These are phyloP conservation scores for Fusarium staphyleae DNA, from an alignment of 2,329 filamentous ascomycete species.

Conservation along the genomic window DNA sequence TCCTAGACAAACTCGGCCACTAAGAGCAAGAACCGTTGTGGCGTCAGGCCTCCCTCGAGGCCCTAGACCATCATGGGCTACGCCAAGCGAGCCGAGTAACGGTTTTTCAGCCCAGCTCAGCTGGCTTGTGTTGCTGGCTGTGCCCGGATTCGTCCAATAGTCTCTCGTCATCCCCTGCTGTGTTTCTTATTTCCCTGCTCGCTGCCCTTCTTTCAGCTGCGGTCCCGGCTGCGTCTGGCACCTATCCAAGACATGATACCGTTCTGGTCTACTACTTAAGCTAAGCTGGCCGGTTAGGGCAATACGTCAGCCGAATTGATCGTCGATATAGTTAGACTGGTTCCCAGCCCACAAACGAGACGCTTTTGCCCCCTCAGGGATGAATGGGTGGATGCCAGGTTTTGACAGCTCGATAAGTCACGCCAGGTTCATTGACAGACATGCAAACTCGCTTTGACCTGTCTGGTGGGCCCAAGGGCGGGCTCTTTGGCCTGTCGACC, in stretches of 20 bases:
- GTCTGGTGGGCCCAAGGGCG: neutral
- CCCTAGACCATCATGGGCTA: constrained; percentile 30
- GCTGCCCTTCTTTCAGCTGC: constrained; percentile 31
- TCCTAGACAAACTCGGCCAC: constrained; percentile 31
- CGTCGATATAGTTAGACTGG: neutral
- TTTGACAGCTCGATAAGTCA: constrained; percentile 1
- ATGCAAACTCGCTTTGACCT: neutral
- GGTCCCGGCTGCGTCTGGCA: constrained; percentile 26
- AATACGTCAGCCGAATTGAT: constrained; percentile 1
- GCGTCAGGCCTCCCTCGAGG: constrained; percentile 31
- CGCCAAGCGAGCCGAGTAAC: constrained; percentile 36
- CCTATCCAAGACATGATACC: constrained; percentile 11
- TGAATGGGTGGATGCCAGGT: neutral
- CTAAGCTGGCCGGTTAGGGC: constrained; percentile 5
- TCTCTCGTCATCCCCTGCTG: constrained; percentile 18
- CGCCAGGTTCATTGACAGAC: neutral
- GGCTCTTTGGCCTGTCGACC: neutral
- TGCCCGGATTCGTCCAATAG: constrained; percentile 25
- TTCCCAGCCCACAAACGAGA: neutral
- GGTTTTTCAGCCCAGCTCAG: constrained; percentile 43
- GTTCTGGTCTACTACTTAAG: constrained; percentile 4
- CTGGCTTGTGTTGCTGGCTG: constrained; percentile 22
- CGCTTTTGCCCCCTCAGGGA: neutral
- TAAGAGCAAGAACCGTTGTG: constrained; percentile 43
- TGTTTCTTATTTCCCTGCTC: constrained; percentile 16